A percentile compares a stretch with the other conserved stretches of the same genome.
Evolutionary conservation across 352 stramenopile species (phyloP).

Genomic region (Hyaloperonospora brassicae): DNA sequence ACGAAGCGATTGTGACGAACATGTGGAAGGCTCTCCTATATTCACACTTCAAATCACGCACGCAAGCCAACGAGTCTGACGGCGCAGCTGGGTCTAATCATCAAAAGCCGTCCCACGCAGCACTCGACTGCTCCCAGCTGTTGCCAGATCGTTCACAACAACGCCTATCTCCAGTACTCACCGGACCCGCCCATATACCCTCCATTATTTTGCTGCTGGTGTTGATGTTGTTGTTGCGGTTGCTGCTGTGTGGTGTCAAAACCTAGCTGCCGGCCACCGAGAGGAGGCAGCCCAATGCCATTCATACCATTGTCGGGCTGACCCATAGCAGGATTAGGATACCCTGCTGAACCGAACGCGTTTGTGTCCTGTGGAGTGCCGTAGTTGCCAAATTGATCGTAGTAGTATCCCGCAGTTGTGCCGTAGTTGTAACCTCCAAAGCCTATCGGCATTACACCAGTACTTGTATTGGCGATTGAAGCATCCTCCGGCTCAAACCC

Average conservation of each 20-base stretch:
- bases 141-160: slow-evolving; percentile 1
- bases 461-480: slow-evolving; percentile 12
- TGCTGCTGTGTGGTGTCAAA: slow-evolving; percentile 31
- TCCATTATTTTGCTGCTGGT: slow-evolving; percentile 29
- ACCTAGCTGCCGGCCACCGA: slow-evolving; percentile 17
- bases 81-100: background rate
- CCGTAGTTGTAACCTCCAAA: slow-evolving; percentile 32
- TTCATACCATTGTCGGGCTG: slow-evolving; percentile 23
- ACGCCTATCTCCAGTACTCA: slow-evolving; percentile 49
- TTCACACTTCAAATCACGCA: slow-evolving; percentile 62
- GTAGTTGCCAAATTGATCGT: slow-evolving; percentile 34
- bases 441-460: slow-evolving; percentile 21
- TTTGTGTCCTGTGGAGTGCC: slow-evolving; percentile 25
- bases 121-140: slow-evolving; percentile 9
- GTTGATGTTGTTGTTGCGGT: slow-evolving; percentile 24
- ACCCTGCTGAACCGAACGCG: slow-evolving; percentile 26
- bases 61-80: background rate
- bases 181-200: slow-evolving; percentile 40
- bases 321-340: slow-evolving; percentile 17
- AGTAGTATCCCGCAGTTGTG: slow-evolving; percentile 22
- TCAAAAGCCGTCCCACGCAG: slow-evolving; percentile 8
- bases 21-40: slow-evolving; percentile 64
- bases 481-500: slow-evolving; percentile 65
- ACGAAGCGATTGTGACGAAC: slow-evolving; percentile 49
- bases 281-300: slow-evolving; percentile 21